These are phyloP conservation scores for Hymenoscyphus salicellus DNA, from an alignment of 2,329 filamentous ascomycete genomes.

Conservation along the genomic window DNA sequence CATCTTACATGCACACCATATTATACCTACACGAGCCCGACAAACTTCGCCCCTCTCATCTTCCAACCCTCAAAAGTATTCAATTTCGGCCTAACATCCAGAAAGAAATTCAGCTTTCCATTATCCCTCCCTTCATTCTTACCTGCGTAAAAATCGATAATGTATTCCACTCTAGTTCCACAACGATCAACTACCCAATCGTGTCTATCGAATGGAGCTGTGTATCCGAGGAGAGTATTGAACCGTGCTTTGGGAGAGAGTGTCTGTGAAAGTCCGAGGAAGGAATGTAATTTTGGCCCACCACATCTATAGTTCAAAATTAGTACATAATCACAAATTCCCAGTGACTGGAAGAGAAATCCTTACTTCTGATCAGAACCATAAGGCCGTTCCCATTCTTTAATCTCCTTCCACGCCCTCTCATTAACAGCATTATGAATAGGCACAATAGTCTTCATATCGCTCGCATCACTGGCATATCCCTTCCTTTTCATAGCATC, in stretches of 20 bases:
- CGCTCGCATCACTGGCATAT: conserved; percentile 64
- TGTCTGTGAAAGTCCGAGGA: conserved; percentile 66
- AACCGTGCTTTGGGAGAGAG: conserved; percentile 81
- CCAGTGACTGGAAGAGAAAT: neutral
- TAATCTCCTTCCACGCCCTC: conserved; percentile 89
- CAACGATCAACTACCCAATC: conserved; percentile 97
- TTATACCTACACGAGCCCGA: conserved; percentile 46
- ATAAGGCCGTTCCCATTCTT: conserved; percentile 77
- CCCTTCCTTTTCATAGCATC: conserved; percentile 92
- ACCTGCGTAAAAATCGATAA: conserved; percentile 97
- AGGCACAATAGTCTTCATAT: conserved; percentile 90
- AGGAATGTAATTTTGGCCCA: conserved; percentile 79
- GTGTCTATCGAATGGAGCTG: conserved; percentile 88
- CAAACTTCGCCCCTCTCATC: conserved; percentile 56
- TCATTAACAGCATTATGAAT: conserved; percentile 99
- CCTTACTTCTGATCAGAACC: conserved; percentile 54
- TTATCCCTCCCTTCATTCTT: conserved; percentile 41
- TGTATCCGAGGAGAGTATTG: conserved; percentile 84
- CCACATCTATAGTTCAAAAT: conserved; percentile 50
- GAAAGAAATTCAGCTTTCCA: conserved; percentile 58
- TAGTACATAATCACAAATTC: neutral
- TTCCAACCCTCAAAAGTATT: conserved; percentile 66
- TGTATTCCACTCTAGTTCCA: conserved; percentile 81
- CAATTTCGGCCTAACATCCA: conserved; percentile 66
- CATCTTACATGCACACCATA: conserved; percentile 1